Evolutionary conservation across 2,329 filamentous ascomycete genomes (phyloP).

Genomic region (Alternaria incomplexa): DNA sequence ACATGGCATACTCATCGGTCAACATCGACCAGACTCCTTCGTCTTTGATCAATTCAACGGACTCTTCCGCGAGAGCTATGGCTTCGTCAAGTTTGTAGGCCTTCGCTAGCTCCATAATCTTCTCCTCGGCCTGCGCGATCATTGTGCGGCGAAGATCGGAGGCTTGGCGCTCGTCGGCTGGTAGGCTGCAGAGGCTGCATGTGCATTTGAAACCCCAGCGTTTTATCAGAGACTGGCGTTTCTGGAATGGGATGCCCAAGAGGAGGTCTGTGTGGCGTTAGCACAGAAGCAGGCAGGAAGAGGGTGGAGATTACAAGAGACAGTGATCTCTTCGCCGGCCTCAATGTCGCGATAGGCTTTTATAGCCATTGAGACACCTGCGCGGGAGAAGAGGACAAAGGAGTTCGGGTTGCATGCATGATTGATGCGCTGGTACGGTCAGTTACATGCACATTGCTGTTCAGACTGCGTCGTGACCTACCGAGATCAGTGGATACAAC

Average conservation of each 20-base stretch:
- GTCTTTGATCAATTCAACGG: constrained; percentile 18
- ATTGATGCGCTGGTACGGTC: constrained; percentile 23
- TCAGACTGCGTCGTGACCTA: not conserved
- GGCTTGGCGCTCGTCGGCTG: not conserved
- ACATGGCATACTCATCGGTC: constrained; percentile 24
- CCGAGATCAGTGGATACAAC: constrained; percentile 28
- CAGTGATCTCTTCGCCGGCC: constrained; percentile 31
- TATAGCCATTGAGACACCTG: constrained; percentile 25
- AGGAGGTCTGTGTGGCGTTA: constrained; percentile 16
- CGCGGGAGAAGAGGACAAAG: constrained; percentile 33
- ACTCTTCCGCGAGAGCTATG: constrained; percentile 16
- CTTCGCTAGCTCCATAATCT: constrained; percentile 12
- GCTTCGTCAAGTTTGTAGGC: constrained; percentile 7
- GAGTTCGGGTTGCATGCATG: constrained; percentile 32
- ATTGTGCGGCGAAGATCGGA: constrained; percentile 24
- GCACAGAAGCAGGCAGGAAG: not conserved
- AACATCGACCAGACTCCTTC: constrained; percentile 21
- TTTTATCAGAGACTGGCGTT: constrained; percentile 13
- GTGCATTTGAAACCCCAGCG: constrained; percentile 36
- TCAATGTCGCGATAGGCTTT: constrained; percentile 31
- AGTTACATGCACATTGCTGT: not conserved
- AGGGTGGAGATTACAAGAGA: constrained; percentile 19
- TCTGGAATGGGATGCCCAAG: constrained; percentile 13
- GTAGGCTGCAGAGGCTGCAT: constrained; percentile 23
- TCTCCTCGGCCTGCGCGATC: constrained; percentile 10